Base-by-base conservation (phyloP, 2,329 filamentous ascomycete genomes). In the Scytalidium sp. region DNA sequence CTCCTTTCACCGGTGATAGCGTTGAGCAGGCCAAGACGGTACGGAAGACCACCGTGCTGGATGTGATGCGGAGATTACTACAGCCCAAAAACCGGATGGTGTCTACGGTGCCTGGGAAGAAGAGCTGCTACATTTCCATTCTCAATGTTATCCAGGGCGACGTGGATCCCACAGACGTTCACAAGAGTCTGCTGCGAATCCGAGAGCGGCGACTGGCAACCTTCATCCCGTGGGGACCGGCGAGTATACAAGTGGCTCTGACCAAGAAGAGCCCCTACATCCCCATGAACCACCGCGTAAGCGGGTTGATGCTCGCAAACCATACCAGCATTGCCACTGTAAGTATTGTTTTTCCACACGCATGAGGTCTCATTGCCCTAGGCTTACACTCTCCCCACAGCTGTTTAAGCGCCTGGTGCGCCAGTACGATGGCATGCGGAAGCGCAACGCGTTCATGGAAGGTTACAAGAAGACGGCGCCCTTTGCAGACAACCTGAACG, bases 21-120 rank as follows among this genome's bases (percentile, higher is more conserved):
- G 89, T 99, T 49, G 93, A 97, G 65, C 90, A 96, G 69, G 94
- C 93, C 49, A 97, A 96, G 77, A 97, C 93, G 1, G 91, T 99
- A 27, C 89, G 95, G 54, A 99, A 97, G 73, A 99, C 95, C 2
- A 99, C 94, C 1, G 94, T 99, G 8, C 73, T 99, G 39, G 94
- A 99, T 67, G 95, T 99, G 55, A 99, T 99, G 94, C 84, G 94
- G 50, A 82, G 94, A 52, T 76, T 99, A 20, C 76, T 99, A 51
- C 95, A 99, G 71, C 94, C 94, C 36, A 99, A 99, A 78, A 99
- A 99, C 71, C 86, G 95, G 67, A 99, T 99, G 94, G 94, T 99
- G 42, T 96, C 92, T 20, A 96, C 94, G 19, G 87, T 91, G 50
- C 92, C 93, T 1, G 89, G 88, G 62, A 97, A 97, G 75, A 95